A percentile compares a stretch with the other conserved stretches of the same genome.
Evolutionary conservation across 768 basidiomycete genomes (phyloP).

Genomic region (Vararia minispora): DNA sequence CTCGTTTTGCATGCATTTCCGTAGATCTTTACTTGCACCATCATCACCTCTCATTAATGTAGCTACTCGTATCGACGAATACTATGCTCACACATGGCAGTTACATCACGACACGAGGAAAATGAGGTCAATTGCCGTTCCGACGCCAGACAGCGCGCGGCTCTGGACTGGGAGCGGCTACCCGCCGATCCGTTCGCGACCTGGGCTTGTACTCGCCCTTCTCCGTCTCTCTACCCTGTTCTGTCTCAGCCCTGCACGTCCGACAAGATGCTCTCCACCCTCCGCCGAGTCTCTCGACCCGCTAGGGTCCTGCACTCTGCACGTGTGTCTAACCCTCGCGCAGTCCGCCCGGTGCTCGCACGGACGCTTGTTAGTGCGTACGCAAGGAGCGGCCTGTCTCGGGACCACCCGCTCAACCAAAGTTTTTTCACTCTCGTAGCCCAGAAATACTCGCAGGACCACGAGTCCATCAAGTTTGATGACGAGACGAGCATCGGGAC

Average conservation of each 20-base stretch:
- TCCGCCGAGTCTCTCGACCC: constrained; percentile 22
- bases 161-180: no score
- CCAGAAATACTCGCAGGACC: constrained; percentile 75
- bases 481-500: constrained; percentile 65
- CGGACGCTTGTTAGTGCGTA: constrained; percentile 56
- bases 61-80: no score
- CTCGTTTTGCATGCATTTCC: not conserved
- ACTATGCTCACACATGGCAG: no score
- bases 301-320: constrained; percentile 16
- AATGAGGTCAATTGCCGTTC: no score
- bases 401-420: not conserved
- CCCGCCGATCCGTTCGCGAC: no score
- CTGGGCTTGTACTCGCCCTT: no score
- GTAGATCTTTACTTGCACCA: not conserved
- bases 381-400: not conserved
- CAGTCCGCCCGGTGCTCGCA: constrained; percentile 19
- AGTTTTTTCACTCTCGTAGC: constrained; percentile 28
- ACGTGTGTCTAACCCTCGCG: constrained; percentile 15
- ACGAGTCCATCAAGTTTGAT: constrained; percentile 81
- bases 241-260: not conserved
- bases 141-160: no score
- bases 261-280: constrained; percentile 18
- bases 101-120: no score
- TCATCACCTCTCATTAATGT: no score
- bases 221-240: no score